These are phyloP conservation scores for Apostasia shenzhenica DNA, from an alignment of 106 monocot species.

Conservation along the genomic window DNA sequence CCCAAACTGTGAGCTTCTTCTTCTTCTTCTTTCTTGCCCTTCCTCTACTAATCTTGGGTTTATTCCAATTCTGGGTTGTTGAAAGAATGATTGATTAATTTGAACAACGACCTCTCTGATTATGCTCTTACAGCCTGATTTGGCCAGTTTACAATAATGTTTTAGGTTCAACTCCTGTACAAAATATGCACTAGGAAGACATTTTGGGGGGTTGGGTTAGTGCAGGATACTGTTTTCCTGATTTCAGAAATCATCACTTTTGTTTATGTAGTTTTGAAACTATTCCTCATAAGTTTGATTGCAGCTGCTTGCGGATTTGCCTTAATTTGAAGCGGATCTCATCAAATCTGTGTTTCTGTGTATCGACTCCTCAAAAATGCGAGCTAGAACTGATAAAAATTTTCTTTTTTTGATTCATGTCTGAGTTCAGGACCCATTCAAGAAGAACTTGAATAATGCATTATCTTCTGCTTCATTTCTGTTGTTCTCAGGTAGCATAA, in stretches of 20 bases:
- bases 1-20: constrained; percentile 49
- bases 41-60: not conserved
- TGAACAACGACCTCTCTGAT: not conserved
- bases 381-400: too few relatives aligned
- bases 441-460: too few relatives aligned
- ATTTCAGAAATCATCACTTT: not conserved
- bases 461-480: not conserved
- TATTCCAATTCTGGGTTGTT: too few relatives aligned
- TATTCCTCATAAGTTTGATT: too few relatives aligned
- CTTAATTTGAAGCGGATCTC: too few relatives aligned
- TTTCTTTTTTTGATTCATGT: too few relatives aligned
- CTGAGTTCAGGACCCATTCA: too few relatives aligned
- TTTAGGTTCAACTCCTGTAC: too few relatives aligned
- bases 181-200: not conserved
- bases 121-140: not conserved
- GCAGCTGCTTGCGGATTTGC: too few relatives aligned
- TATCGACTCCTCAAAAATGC: too few relatives aligned
- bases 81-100: not conserved
- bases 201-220: not conserved
- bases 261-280: not conserved
- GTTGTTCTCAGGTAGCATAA: constrained; percentile 18
- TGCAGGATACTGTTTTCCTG: not conserved
- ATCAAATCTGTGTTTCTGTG: too few relatives aligned
- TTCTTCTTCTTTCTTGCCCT: not conserved
- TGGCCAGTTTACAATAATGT: too few relatives aligned